phyloP scores from a whole-genome alignment of 139 green algal species.

The Ettlia oleoabundans region DNA sequence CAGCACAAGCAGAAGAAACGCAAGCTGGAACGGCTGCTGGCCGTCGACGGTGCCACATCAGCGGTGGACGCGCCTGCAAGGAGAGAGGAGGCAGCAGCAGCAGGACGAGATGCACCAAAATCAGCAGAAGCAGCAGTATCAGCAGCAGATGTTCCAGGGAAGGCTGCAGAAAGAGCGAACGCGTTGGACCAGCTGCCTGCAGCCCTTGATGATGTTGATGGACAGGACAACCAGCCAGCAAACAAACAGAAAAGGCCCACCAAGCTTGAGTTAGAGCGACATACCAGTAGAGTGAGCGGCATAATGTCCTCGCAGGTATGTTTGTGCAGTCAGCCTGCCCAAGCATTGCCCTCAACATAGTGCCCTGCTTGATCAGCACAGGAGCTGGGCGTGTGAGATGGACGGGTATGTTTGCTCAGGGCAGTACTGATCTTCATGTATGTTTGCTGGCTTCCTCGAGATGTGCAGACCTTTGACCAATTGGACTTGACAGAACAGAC shows the following conservation, averaged over 20 bases:
- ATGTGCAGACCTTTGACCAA: slow-evolving; percentile 63
- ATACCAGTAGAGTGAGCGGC: slow-evolving; percentile 16
- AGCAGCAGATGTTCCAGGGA: no score
- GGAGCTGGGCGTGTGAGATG: no score
- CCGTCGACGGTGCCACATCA: neutral
- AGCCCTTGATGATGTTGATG: neutral
- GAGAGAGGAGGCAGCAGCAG: no score
- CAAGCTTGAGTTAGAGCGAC: slow-evolving; percentile 12
- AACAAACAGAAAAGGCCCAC: slow-evolving; percentile 27
- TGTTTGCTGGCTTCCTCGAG: neutral
- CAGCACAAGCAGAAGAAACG: slow-evolving; percentile 22
- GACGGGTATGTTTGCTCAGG: no score
- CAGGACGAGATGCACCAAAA: no score
- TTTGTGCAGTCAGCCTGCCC: neutral
- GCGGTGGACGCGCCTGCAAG: neutral
- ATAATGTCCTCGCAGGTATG: slow-evolving; percentile 33
- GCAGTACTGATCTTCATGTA: no score
- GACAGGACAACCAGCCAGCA: neutral
- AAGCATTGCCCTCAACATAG: no score
- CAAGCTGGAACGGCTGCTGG: neutral
- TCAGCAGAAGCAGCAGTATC: no score
- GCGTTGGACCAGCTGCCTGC: no score
- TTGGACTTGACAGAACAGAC: slow-evolving; percentile 77
- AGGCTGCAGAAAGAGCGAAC: no score
- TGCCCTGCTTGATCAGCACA: no score